A percentile compares a stretch with the other conserved stretches of the same genome.
Evolutionary conservation across 2,329 filamentous ascomycete genomes (phyloP).

Genomic region (Fusarium goolgardi): DNA sequence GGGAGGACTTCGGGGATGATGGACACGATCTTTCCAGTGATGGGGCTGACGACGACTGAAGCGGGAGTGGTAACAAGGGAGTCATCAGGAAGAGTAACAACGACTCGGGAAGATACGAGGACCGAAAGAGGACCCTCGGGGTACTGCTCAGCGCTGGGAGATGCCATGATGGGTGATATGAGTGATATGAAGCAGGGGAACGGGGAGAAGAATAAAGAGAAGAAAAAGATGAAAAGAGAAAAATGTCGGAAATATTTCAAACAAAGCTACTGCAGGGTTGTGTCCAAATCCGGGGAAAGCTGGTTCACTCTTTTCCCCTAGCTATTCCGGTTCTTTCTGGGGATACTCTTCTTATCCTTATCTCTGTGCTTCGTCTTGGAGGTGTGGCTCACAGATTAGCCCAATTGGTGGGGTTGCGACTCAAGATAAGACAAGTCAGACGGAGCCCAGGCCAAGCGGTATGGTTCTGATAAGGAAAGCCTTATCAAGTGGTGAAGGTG

Average conservation of each 20-base stretch:
- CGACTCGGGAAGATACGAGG: constrained; percentile 83
- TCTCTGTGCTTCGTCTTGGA: constrained; percentile 38
- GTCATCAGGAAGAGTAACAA: constrained; percentile 77
- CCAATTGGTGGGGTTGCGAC: constrained; percentile 43
- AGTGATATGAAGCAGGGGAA: background rate
- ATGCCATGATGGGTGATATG: constrained; percentile 49
- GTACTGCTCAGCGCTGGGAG: constrained; percentile 34
- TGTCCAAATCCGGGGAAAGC: constrained; percentile 28
- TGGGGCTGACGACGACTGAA: constrained; percentile 81
- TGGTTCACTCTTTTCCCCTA: constrained; percentile 14
- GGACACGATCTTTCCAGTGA: constrained; percentile 85
- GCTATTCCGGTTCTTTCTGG: constrained; percentile 5
- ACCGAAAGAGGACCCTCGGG: constrained; percentile 69
- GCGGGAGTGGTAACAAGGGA: constrained; percentile 77
- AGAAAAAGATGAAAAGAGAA: constrained; percentile 12
- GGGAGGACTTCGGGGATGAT: constrained; percentile 82
- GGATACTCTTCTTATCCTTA: constrained; percentile 32
- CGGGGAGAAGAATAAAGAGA: constrained; percentile 12
- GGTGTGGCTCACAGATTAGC: constrained; percentile 19
- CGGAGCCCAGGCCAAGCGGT: constrained; percentile 2
- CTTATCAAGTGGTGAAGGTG: constrained; percentile 10
- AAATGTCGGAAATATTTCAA: constrained; percentile 11
- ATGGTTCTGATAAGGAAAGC: constrained; percentile 27
- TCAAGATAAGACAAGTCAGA: constrained; percentile 39
- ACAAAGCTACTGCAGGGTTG: constrained; percentile 22